Conservation (phyloP, 176 grass and related monocot genomes). For the Triticum monococcum region DNA sequence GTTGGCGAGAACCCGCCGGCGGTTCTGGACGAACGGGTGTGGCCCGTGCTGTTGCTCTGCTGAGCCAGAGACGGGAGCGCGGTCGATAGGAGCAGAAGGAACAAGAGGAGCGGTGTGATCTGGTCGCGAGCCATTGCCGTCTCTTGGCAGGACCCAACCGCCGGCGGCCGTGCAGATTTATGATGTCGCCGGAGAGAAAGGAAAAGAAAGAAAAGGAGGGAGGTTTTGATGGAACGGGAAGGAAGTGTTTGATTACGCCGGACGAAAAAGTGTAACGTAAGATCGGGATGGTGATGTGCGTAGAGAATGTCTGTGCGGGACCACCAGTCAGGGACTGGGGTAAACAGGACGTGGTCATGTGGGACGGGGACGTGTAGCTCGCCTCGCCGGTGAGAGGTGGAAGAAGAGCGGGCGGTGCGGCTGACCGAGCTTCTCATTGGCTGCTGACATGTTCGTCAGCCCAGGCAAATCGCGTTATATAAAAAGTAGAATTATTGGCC, state of each 20-base stretch:
- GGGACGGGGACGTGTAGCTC: no score
- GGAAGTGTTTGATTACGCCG: background rate
- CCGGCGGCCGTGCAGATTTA: background rate
- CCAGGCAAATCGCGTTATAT: background rate
- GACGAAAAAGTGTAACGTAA: constrained; percentile 9
- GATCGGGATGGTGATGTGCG: background rate
- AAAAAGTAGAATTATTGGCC: background rate
- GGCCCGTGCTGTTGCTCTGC: background rate
- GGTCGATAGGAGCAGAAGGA: background rate
- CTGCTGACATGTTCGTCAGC: background rate
- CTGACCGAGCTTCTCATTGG: background rate
- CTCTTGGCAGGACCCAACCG: background rate
- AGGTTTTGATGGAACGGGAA: constrained; percentile 9
- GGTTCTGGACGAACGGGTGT: background rate
- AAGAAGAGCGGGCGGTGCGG: background rate
- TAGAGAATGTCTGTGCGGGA: background rate
- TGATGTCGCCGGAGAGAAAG: background rate
- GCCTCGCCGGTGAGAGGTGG: background rate
- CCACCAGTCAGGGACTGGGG: background rate
- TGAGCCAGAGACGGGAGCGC: constrained; percentile 14
- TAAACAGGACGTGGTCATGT: no score
- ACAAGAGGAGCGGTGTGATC: background rate
- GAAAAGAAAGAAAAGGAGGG: no score
- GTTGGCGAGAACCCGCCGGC: constrained; percentile 56
- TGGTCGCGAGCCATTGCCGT: background rate